These are phyloP conservation scores for Schoenoplectus triqueter DNA, from an alignment of 202 grass and related monocot species.

Conservation along the genomic window DNA sequence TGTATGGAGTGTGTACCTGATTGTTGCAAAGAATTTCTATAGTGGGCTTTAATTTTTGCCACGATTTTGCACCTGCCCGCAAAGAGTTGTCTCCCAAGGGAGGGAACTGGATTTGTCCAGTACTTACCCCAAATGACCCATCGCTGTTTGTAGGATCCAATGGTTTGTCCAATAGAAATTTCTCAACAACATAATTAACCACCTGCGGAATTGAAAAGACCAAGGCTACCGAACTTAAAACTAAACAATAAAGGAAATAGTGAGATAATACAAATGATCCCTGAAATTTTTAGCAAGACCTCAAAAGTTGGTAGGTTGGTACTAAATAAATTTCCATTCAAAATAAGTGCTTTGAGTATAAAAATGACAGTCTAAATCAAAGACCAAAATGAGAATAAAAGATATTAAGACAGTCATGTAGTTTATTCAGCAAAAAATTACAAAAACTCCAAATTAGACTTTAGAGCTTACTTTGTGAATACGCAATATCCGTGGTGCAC, in stretches of 20 bases:
- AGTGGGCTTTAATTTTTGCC: conserved; percentile 73
- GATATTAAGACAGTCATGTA: background rate
- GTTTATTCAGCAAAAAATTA: conserved; percentile 12
- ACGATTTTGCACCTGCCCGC: conserved; percentile 61
- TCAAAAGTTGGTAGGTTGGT: background rate
- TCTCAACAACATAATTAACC: conserved; percentile 90
- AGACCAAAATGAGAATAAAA: background rate
- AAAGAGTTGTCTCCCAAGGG: conserved; percentile 64
- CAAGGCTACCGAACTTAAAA: background rate
- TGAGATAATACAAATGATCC: conserved; percentile 20
- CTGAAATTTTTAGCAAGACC: background rate
- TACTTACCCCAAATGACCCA: conserved; percentile 63
- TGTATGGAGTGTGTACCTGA: conserved; percentile 50
- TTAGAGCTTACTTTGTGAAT: conserved; percentile 79
- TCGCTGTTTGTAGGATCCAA: conserved; percentile 70
- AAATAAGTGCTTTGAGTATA: background rate
- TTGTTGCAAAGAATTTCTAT: conserved; percentile 95
- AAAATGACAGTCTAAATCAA: conserved; percentile 9
- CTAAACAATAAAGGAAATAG: background rate
- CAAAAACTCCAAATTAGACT: conserved; percentile 1
- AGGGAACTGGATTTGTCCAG: conserved; percentile 53
- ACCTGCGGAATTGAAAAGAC: conserved; percentile 57
- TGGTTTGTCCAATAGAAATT: conserved; percentile 76
- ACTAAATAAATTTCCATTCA: background rate
- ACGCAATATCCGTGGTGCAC: conserved; percentile 88